phyloP scores from a whole-genome alignment of 2,329 filamentous ascomycete species.

The Aspergillus thermomutatus region DNA sequence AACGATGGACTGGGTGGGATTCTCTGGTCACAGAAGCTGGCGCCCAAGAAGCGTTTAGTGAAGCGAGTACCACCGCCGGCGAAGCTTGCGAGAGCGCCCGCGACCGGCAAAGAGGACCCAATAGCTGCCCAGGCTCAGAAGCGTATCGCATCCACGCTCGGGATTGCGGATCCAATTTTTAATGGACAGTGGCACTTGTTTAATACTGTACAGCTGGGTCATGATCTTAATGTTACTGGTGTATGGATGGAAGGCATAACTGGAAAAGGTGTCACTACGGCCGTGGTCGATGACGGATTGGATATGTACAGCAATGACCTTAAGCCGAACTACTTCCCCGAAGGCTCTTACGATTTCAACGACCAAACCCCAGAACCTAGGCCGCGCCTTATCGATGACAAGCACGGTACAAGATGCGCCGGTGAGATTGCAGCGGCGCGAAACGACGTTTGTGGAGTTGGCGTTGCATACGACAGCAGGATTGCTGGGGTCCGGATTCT shows the following conservation, averaged over 20 bases:
- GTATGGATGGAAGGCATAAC: conserved; percentile 90
- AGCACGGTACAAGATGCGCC: conserved; percentile 88
- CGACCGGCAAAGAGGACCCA: conserved; percentile 38
- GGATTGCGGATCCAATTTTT: conserved; percentile 87
- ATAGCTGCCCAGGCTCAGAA: conserved; percentile 57
- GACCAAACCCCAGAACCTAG: conserved; percentile 74
- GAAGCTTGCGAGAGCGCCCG: conserved; percentile 35
- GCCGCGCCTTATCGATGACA: conserved; percentile 79
- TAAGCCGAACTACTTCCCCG: conserved; percentile 88
- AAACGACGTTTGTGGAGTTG: conserved; percentile 93
- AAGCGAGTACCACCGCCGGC: conserved; percentile 52
- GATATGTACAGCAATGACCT: conserved; percentile 95
- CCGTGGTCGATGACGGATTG: conserved; percentile 92
- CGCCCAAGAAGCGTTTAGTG: conserved; percentile 57
- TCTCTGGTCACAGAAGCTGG: conserved; percentile 75
- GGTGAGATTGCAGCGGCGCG: conserved; percentile 90
- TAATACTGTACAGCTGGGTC: conserved; percentile 74
- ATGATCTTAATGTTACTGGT: conserved; percentile 95
- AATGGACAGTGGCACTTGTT: conserved; percentile 92
- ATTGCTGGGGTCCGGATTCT: conserved; percentile 91
- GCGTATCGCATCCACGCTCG: conserved; percentile 62
- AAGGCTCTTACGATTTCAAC: conserved; percentile 95
- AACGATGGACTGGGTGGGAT: conserved; percentile 67
- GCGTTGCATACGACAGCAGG: conserved; percentile 87
- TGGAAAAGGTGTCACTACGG: conserved; percentile 81